Evolutionary conservation across 2,329 filamentous ascomycete genomes (phyloP), one percentile per base, ranked within the genome.

Genomic region (Ceratocystis cubensis): DNA sequence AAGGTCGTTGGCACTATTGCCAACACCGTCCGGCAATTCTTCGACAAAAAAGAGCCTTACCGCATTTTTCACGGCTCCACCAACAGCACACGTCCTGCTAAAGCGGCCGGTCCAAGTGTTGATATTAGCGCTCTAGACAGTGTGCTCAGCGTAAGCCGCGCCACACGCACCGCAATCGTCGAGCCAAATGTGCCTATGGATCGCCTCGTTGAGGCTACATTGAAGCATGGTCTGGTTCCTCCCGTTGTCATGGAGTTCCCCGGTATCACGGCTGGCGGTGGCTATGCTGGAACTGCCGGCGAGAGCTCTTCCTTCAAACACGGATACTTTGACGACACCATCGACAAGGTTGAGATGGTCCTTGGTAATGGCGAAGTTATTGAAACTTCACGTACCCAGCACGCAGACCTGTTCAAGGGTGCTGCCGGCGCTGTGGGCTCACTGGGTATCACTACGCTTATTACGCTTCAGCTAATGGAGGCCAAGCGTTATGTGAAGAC

Each of bases 161-260:
- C 76, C 6, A 73, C 73, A 1, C 80, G 80, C 65, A 85, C 81
- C 5, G 87, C 85, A 3, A 78, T 90, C 28, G 86, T 89, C 50
- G 87, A 91, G 76, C 87, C 88, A 64, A 91, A 90, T 71, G 87
- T 89, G 10, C 82, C 86, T 30, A 89, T 91, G 87, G 87, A 90
- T 74, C 76, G 78, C 0, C 81, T 91, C 20, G 85, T 89, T 63
- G 83, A 85, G 71, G 77, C 79, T 30, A 89, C 86, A 0, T 77
- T 90, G 50, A 77, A 77, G n/a, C 78, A 87, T 71, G 84, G 84
- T 30, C 79, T 89, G 2, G 79, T 89, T 2, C 87, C 87, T 0
- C 86, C 85, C 1, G 84, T 90, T 2, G 86, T 89, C 28, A 88
- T 88, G 84, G 87, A 89, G 73, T 90, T 89, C 70, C 87, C 86